phyloP scores from a whole-genome alignment of 1,284 basidiomycete genomes.

The Meira nashicola region DNA sequence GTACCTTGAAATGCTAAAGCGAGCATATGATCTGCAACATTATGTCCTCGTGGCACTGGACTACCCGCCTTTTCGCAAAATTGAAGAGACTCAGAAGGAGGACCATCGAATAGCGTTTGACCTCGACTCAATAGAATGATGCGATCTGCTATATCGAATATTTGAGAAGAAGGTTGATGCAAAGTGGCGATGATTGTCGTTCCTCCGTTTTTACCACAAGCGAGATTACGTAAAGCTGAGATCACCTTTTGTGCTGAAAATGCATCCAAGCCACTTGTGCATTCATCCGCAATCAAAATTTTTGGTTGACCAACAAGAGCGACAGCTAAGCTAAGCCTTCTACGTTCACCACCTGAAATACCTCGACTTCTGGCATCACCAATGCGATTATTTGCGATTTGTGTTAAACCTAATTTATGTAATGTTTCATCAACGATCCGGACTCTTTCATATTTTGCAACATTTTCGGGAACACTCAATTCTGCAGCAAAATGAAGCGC shows the following conservation, averaged over 20 bases:
- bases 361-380: constrained; percentile 32
- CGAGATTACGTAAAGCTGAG: constrained; percentile 26
- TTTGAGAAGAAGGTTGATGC: constrained; percentile 39
- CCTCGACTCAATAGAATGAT: constrained; percentile 34
- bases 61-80: constrained; percentile 34
- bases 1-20: constrained; percentile 21
- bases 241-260: constrained; percentile 34
- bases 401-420: constrained; percentile 27
- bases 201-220: constrained; percentile 2
- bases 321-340: constrained; percentile 34
- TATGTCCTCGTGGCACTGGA: constrained; percentile 28
- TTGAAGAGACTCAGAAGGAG: constrained; percentile 24
- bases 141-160: constrained; percentile 33
- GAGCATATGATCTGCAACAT: constrained; percentile 38
- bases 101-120: constrained; percentile 27
- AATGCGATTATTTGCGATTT: constrained; percentile 28
- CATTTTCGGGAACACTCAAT: constrained; percentile 33
- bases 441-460: constrained; percentile 19
- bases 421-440: constrained; percentile 23
- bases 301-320: constrained; percentile 34
- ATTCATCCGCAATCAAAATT: constrained; percentile 37
- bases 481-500: constrained; percentile 34
- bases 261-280: constrained; percentile 35
- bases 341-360: constrained; percentile 37
- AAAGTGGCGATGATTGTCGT: constrained; percentile 38